Evolutionary conservation across 129 eudicot genomes (phyloP), one percentile per base, ranked within the genome.

Genomic region (Glebionis coronaria): DNA sequence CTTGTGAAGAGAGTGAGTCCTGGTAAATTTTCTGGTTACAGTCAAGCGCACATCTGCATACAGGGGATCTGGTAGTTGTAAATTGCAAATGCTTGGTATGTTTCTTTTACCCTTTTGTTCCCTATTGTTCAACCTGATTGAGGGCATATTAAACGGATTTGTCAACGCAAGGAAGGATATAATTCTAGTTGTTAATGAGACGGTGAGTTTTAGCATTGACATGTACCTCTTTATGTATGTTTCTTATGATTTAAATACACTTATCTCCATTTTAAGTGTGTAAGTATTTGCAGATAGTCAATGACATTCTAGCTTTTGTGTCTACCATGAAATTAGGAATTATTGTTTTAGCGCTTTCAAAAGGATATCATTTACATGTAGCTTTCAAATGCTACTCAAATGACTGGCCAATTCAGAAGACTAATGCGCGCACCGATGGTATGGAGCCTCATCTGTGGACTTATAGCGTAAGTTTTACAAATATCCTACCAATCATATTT

Each of bases 61-160:
- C 98, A 54, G 98, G 98, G 68, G 98, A 92, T 83, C 85, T 86
- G 56, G 98, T 92, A 69, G 98, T 96, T 77, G 98, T 92, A 92
- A 92, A 74, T 96, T 92, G 44, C 98, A 92, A 85, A 84, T 96
- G 78, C 98, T 96, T 72, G 95, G 95, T 56, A 92, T 92, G 96
- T 80, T 53, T 66, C 76, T 45, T 80, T 92, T 90, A 88, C 95
- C 28, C 96, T 88, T n/a, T 76, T 96, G 88, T 74, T 96, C 98
- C 63, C 72, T 92, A 78, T 80, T 92, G 71, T 92, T 92, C 69
- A 81, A 86, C 71, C 82, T 92, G 98, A 81, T 92, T 31, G 98
- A 96, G 35, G 98, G 98, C 68, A 96, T 88, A 67, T 61, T 92
- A 68, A 92, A 92, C 78, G 81, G 98, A 62, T 92, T 92, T 79